Conservation (phyloP, 2,329 filamentous ascomycete species). For the Botrytis tulipae region DNA sequence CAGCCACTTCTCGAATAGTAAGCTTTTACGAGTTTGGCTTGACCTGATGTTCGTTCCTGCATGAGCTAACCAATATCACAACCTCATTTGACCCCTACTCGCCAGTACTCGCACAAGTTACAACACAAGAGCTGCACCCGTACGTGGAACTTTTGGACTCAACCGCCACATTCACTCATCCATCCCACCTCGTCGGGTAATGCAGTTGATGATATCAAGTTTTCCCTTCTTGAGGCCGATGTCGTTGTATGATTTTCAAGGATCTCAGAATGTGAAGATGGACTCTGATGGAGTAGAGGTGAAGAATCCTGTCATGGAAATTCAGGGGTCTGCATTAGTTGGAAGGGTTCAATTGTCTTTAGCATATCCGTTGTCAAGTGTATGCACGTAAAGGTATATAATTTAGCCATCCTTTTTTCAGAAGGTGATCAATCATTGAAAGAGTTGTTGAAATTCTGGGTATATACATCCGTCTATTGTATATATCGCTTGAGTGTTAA, state of each 20-base stretch:
- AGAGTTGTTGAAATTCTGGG: neutral
- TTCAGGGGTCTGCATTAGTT: constrained; percentile 4
- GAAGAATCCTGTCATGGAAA: neutral
- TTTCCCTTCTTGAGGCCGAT: neutral
- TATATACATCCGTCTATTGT: neutral
- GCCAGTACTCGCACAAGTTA: neutral
- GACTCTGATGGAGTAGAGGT: neutral
- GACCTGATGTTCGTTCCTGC: neutral
- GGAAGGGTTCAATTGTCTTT: neutral
- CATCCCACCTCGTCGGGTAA: neutral
- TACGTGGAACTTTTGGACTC: neutral
- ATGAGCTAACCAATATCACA: neutral
- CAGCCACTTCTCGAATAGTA: neutral
- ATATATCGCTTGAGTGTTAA: neutral
- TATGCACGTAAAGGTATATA: neutral
- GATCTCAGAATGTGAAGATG: neutral
- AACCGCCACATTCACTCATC: neutral
- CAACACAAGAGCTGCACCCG: neutral
- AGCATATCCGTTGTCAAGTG: neutral
- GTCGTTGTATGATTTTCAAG: neutral
- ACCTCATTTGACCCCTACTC: neutral
- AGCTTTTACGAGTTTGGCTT: neutral
- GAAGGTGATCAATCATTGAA: neutral
- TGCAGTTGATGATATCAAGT: neutral
- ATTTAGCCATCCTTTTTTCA: neutral